Evolutionary conservation across 2,329 filamentous ascomycete genomes (phyloP).

Genomic region (Didymosphaeria variabile): DNA sequence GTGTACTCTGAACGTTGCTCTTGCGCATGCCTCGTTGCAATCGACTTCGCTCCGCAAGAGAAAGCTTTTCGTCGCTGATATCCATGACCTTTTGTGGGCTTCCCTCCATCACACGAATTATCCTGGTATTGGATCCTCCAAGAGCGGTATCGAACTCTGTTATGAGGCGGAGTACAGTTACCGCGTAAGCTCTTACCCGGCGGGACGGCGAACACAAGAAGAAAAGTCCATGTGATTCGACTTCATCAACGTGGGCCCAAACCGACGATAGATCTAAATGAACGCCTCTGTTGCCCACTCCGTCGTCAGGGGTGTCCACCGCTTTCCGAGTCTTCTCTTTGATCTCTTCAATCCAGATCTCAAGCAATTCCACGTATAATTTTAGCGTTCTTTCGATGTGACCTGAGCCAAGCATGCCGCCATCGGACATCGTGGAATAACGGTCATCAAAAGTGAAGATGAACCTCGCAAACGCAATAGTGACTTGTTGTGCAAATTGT

Average conservation of each 20-base stretch:
- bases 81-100: conserved; percentile 89
- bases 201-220: conserved; percentile 96
- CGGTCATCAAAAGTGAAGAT: conserved; percentile 99
- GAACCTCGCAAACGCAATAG: conserved; percentile 94
- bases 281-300: conserved; percentile 74
- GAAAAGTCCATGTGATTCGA: conserved; percentile 95
- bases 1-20: conserved; percentile 81
- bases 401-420: conserved; percentile 90
- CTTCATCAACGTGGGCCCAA: conserved; percentile 93
- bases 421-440: conserved; percentile 97
- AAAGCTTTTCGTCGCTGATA: conserved; percentile 89
- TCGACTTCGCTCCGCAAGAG: conserved; percentile 90
- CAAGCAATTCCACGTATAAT: conserved; percentile 90
- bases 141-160: conserved; percentile 92
- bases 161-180: conserved; percentile 90
- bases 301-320: conserved; percentile 68
- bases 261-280: conserved; percentile 87
- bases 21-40: conserved; percentile 89
- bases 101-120: conserved; percentile 92
- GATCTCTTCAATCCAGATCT: conserved; percentile 98
- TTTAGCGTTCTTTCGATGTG: conserved; percentile 95
- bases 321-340: conserved; percentile 83
- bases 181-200: conserved; percentile 86
- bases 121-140: conserved; percentile 78
- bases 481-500: conserved; percentile 92